Evolutionary conservation across 2,329 filamentous ascomycete species (phyloP).

Genomic region (Venturiaceae sp.): DNA sequence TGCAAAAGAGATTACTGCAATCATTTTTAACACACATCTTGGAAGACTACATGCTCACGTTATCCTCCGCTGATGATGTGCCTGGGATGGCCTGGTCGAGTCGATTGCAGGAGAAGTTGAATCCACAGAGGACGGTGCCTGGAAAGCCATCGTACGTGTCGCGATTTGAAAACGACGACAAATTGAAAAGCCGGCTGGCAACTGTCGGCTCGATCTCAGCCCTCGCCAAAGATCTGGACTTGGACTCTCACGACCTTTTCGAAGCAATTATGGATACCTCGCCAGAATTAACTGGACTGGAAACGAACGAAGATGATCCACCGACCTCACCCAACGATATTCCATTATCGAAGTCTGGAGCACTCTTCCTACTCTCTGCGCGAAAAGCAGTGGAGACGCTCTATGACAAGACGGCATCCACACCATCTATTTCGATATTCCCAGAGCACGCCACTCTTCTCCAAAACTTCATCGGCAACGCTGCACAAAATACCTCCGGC

Average conservation of each 20-base stretch:
- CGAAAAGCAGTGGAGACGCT: slow-evolving; percentile 38
- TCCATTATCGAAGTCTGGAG: slow-evolving; percentile 45
- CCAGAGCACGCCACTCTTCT: slow-evolving; percentile 43
- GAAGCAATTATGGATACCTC: slow-evolving; percentile 30
- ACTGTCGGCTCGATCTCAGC: slow-evolving; percentile 65
- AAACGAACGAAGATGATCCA: slow-evolving; percentile 44
- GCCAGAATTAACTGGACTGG: slow-evolving; percentile 29
- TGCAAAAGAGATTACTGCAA: slow-evolving; percentile 58
- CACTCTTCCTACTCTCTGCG: slow-evolving; percentile 44
- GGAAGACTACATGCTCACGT: slow-evolving; percentile 59
- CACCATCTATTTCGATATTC: slow-evolving; percentile 36
- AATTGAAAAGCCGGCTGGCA: slow-evolving; percentile 51
- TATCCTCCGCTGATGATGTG: slow-evolving; percentile 33
- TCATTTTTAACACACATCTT: slow-evolving; percentile 70
- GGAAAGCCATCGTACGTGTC: slow-evolving; percentile 52
- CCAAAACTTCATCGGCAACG: slow-evolving; percentile 38
- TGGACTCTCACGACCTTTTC: slow-evolving; percentile 39
- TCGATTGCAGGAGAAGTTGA: slow-evolving; percentile 57
- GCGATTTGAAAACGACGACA: slow-evolving; percentile 54
- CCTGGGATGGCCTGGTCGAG: slow-evolving; percentile 41
- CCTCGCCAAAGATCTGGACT: slow-evolving; percentile 48
- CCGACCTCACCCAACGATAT: slow-evolving; percentile 43
- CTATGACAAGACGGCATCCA: slow-evolving; percentile 31
- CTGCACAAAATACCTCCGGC: slow-evolving; percentile 28
- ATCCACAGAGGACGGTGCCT: slow-evolving; percentile 54